Conservation (phyloP, 2,329 filamentous ascomycete species). For the Beauveria medogensis region DNA sequence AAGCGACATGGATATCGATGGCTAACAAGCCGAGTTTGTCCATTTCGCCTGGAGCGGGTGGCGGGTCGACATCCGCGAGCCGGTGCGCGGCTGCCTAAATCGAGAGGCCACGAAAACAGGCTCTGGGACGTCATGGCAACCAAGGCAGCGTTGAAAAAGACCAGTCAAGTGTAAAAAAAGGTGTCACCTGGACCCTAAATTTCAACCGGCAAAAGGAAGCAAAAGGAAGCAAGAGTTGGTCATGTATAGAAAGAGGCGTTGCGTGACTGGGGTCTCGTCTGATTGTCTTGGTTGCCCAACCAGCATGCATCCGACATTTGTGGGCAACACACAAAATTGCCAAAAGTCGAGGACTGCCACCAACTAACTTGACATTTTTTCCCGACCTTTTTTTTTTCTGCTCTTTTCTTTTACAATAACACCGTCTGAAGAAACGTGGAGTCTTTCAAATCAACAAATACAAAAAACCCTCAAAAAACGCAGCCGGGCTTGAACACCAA, state of each 20-base stretch:
- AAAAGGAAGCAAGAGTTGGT: not conserved
- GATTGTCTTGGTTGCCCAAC: not conserved
- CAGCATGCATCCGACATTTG: not conserved
- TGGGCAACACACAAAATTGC: not conserved
- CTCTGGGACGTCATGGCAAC: not conserved
- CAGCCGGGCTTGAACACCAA: not conserved
- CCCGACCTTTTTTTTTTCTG: too few relatives aligned
- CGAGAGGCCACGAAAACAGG: not conserved
- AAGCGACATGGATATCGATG: not conserved
- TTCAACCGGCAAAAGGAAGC: not conserved
- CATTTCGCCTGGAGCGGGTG: not conserved
- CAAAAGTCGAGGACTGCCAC: not conserved
- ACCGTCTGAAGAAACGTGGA: too few relatives aligned
- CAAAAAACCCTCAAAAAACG: not conserved
- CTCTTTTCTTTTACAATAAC: too few relatives aligned
- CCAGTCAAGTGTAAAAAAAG: not conserved
- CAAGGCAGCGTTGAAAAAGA: not conserved
- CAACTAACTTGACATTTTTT: not conserved
- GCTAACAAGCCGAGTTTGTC: not conserved
- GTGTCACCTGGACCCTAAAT: not conserved
- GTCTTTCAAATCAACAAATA: not conserved
- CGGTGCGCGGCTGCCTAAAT: conserved; percentile 2
- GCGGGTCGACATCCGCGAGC: not conserved
- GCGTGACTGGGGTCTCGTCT: not conserved
- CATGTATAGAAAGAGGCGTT: not conserved